Evolutionary conservation across 106 monocot species (phyloP), one percentile per base, ranked within the genome.

Genomic region (Dioscorea zingiberensis): DNA sequence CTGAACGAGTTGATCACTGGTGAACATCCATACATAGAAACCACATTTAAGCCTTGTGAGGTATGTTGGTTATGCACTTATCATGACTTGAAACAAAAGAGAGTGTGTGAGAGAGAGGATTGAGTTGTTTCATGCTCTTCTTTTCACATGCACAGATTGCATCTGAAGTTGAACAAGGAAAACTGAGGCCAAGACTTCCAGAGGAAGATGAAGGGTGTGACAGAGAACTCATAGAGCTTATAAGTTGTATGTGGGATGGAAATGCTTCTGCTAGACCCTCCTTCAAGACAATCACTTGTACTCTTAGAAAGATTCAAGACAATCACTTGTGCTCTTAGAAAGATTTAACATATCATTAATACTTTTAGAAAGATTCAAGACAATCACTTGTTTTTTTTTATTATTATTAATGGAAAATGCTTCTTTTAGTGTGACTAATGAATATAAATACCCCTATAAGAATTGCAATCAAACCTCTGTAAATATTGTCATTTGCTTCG

Each of bases 1-100:
- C 30, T 82, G 11, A 82, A 82, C 55, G 81, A 82, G 65, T 28
- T 82, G 21, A 65, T 69, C 13, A 82, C 81, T 13, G 76, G 73
- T 56, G 44, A 77, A 13, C 81, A 30, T 48, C 81, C 81, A 44
- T 82, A 77, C 55, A 55, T 68, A 23, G 81, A 82, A 19, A 73
- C 64, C 1, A 57, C 13, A 58, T 77, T 47, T 32, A 46, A 59
- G 11, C 81, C 81, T 12, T 47, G 59, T 25, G 25, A 77, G 81
- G 81, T 82, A 77, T 28, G 13, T 21, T 24, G 21, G 3, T 7
- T 13, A 24, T 24, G 2, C 58, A 4, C 24, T 4, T 25, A 25
- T 13, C n/a, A n/a, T n/a, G n/a, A n/a, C n/a, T n/a, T n/a, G n/a
- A n/a, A n/a, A n/a, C n/a, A n/a, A n/a, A n/a, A n/a, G n/a, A n/a